These are phyloP conservation scores for Senecio squalidus DNA, from an alignment of 140 eudicot genomes.

Conservation along the genomic window DNA sequence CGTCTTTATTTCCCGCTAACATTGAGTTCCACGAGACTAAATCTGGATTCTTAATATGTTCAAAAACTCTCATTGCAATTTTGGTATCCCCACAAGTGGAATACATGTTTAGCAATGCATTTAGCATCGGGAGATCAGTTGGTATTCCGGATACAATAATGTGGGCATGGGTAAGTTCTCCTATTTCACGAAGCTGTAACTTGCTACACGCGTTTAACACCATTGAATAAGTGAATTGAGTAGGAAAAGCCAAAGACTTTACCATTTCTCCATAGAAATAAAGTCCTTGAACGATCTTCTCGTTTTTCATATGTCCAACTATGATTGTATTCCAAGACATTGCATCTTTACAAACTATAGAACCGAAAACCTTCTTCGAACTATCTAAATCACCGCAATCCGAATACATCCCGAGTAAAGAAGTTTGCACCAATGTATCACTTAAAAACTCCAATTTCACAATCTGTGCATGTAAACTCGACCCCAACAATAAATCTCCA, in stretches of 20 bases:
- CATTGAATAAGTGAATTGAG: conserved; percentile 64
- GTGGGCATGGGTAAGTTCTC: conserved; percentile 51
- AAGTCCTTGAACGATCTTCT: conserved; percentile 38
- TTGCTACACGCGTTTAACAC: conserved; percentile 64
- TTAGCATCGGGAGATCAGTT: conserved; percentile 56
- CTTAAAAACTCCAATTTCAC: conserved; percentile 48
- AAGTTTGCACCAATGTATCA: conserved; percentile 56
- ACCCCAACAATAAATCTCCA: conserved; percentile 37
- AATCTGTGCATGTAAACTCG: conserved; percentile 41
- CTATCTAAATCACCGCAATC: conserved; percentile 50
- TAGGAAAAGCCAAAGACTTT: conserved; percentile 27
- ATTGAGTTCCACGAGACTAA: conserved; percentile 84
- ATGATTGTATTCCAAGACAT: conserved; percentile 74
- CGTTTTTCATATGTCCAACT: conserved; percentile 59
- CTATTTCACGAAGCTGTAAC: conserved; percentile 30
- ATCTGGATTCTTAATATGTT: conserved; percentile 54
- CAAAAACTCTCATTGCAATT: conserved; percentile 38
- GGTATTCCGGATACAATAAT: conserved; percentile 38
- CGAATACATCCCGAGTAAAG: conserved; percentile 65
- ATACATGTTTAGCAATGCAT: conserved; percentile 74
- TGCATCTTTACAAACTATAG: conserved; percentile 39
- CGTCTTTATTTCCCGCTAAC: conserved; percentile 33
- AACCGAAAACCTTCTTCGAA: conserved; percentile 46
- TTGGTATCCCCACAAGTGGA: conserved; percentile 45
- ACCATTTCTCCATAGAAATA: conserved; percentile 41